Evolutionary conservation across 163 green algal genomes (phyloP).

Genomic region (Coccomyxa subellipsoidea): DNA sequence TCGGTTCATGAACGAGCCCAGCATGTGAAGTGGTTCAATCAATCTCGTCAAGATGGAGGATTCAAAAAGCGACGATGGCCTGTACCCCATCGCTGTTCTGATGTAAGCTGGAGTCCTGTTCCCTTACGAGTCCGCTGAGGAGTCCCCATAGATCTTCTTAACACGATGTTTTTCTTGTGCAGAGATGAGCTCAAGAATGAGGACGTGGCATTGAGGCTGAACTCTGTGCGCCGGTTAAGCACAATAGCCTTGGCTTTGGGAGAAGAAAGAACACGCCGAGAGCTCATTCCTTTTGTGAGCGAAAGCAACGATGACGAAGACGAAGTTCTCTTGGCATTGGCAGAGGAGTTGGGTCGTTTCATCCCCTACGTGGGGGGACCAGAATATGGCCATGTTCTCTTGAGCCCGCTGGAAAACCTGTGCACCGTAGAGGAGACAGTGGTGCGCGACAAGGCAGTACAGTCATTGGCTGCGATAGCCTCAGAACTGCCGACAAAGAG

Average conservation of each 20-base stretch:
- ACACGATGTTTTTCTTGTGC: no score
- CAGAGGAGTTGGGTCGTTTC: slow-evolving; percentile 96
- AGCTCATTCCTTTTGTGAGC: slow-evolving; percentile 96
- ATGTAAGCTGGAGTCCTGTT: slow-evolving; percentile 81
- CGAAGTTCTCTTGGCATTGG: slow-evolving; percentile 91
- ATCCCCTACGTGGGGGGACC: slow-evolving; percentile 91
- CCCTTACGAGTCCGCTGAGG: no score
- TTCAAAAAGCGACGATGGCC: slow-evolving; percentile 38
- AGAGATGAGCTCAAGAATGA: slow-evolving; percentile 96
- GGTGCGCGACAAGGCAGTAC: slow-evolving; percentile 92
- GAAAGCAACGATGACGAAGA: slow-evolving; percentile 96
- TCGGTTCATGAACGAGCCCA: neutral
- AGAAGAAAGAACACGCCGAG: slow-evolving; percentile 91
- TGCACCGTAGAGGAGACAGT: slow-evolving; percentile 97
- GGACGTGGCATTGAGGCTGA: slow-evolving; percentile 89
- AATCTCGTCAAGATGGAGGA: neutral
- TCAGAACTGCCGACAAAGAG: slow-evolving; percentile 67
- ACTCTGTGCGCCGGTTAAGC: slow-evolving; percentile 84
- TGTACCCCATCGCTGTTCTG: slow-evolving; percentile 88
- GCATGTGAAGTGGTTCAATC: no score
- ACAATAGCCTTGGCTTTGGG: slow-evolving; percentile 95
- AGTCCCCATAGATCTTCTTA: no score
- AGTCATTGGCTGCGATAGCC: slow-evolving; percentile 81
- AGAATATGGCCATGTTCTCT: slow-evolving; percentile 72
- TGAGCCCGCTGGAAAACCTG: slow-evolving; percentile 90